phyloP scores from a whole-genome alignment of 2,329 filamentous ascomycete genomes.

The Sclerotinia spermophila region DNA sequence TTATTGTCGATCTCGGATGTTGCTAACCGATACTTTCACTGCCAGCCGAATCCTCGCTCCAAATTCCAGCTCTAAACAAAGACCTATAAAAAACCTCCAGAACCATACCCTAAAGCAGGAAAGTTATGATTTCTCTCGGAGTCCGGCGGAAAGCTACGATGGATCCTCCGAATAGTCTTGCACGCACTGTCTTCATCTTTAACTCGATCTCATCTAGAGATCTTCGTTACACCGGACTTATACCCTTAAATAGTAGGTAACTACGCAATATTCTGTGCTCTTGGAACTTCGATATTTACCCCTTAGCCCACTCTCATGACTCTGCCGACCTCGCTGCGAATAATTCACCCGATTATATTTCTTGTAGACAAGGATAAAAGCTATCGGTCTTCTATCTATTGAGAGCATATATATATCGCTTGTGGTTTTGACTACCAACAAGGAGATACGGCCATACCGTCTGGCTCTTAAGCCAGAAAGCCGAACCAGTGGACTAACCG shows the following conservation, averaged over 20 bases:
- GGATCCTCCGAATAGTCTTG: not conserved
- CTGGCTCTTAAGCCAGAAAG: not conserved
- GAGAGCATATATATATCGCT: not conserved
- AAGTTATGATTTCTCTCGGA: not conserved
- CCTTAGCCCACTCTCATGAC: not conserved
- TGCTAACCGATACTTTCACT: not conserved
- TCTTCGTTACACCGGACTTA: not conserved
- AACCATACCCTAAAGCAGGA: not conserved
- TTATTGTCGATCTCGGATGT: not conserved
- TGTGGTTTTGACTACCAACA: not conserved
- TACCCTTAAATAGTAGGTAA: accelerated
- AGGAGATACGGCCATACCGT: too few species aligned
- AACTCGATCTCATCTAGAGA: not conserved
- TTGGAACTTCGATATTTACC: not conserved
- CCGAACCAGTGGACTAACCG: too few species aligned
- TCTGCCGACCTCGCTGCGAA: accelerated
- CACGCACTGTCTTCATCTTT: not conserved
- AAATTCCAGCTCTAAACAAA: too few species aligned
- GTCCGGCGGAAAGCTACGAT: not conserved
- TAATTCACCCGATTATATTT: not conserved
- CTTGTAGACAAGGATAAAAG: not conserved
- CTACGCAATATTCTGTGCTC: not conserved
- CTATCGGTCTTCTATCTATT: not conserved
- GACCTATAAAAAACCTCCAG: too few species aligned
- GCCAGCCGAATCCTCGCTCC: not conserved